Evolutionary conservation across 75 land plant genomes (phyloP).

Genomic region (Pinus taeda): DNA sequence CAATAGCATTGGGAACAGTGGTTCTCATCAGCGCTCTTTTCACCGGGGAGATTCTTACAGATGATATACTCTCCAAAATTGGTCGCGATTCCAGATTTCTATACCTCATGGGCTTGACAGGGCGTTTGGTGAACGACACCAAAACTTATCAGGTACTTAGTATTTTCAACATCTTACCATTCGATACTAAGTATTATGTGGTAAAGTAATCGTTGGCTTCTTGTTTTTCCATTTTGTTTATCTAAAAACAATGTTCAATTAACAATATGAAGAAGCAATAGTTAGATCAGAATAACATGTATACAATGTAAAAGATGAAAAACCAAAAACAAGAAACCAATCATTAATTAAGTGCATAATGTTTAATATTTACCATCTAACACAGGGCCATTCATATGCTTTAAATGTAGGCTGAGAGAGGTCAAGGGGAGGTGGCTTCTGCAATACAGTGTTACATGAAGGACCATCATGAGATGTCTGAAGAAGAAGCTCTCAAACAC

Average conservation of each 20-base stretch:
- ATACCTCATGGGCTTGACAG: neutral
- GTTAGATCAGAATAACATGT: too few relatives aligned
- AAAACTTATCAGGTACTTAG: neutral
- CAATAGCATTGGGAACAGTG: conserved; percentile 25
- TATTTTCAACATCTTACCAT: too few relatives aligned
- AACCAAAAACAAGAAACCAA: too few relatives aligned
- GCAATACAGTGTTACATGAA: conserved; percentile 23
- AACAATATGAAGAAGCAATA: too few relatives aligned
- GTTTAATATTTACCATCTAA: too few relatives aligned
- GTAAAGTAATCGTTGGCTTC: too few relatives aligned
- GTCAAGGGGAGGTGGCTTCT: conserved; percentile 12
- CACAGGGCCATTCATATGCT: too few relatives aligned
- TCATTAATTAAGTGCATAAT: too few relatives aligned
- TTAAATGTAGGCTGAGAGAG: conserved; percentile 13
- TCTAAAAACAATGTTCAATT: too few relatives aligned
- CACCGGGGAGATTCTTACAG: conserved; percentile 13
- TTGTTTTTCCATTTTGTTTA: too few relatives aligned
- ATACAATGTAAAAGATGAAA: too few relatives aligned
- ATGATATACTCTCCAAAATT: conserved; percentile 2
- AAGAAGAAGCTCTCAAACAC: conserved; percentile 14
- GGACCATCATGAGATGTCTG: conserved; percentile 6
- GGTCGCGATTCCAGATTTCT: conserved; percentile 20
- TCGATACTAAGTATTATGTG: too few relatives aligned
- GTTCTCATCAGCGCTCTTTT: conserved; percentile 24
- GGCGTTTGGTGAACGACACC: neutral